These are phyloP conservation scores for Kodamaea nitidulidarum DNA, from an alignment of 805 yeast species.

Conservation along the genomic window DNA sequence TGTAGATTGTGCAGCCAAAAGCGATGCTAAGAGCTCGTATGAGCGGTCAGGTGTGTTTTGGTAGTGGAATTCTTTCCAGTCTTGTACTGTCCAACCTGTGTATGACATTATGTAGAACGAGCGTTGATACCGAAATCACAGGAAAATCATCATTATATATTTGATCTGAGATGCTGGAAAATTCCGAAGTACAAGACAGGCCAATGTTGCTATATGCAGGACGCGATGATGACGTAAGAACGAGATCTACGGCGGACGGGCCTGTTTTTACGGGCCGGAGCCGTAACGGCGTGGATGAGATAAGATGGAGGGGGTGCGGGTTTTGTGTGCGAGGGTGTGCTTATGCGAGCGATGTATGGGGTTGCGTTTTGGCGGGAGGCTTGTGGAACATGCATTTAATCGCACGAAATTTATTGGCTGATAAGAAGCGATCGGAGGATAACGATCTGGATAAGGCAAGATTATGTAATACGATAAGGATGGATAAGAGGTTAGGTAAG, in stretches of 20 bases:
- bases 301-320: neutral
- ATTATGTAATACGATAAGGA: neutral
- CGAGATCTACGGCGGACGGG: no score
- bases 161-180: slow-evolving; percentile 2
- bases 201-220: slow-evolving; percentile 4
- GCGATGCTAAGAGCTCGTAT: slow-evolving; percentile 40
- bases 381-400: no score
- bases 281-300: slow-evolving; percentile 2
- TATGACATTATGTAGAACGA: slow-evolving; percentile 21
- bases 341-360: no score
- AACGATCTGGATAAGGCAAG: neutral
- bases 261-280: no score
- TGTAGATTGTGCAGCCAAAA: slow-evolving; percentile 45
- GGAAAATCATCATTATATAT: slow-evolving; percentile 1
- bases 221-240: slow-evolving; percentile 1
- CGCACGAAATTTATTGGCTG: slow-evolving; percentile 1
- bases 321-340: no score
- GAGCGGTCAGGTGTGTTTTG: slow-evolving; percentile 61
- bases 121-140: no score
- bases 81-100: slow-evolving; percentile 75
- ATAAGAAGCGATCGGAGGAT: neutral
- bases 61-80: slow-evolving; percentile 72
- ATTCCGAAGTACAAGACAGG: slow-evolving; percentile 6
- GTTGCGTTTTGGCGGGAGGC: no score
- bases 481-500: neutral